These are phyloP conservation scores for Tribonema minus DNA, from an alignment of 108 stramenopile genomes.

Conservation along the genomic window DNA sequence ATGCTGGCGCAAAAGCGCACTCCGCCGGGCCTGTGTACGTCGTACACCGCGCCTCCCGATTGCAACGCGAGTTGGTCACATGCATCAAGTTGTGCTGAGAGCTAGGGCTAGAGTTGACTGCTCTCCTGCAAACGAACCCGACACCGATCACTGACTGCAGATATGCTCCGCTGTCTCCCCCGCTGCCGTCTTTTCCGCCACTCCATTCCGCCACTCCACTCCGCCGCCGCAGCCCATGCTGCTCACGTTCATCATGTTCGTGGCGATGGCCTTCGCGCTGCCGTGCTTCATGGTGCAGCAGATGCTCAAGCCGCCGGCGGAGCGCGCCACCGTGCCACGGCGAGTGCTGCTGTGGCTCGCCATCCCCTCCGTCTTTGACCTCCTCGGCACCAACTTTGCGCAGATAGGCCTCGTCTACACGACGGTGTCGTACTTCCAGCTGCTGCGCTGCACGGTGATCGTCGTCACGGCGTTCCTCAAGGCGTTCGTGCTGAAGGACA, in stretches of 20 bases:
- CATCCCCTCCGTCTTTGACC: conserved; percentile 22
- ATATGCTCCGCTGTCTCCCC: no score
- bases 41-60: no score
- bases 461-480: conserved; percentile 54
- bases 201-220: no score
- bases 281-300: conserved; percentile 34
- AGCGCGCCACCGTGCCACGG: conserved; percentile 13
- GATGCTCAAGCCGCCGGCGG: conserved; percentile 9
- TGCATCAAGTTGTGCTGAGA: no score
- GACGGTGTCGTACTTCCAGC: conserved; percentile 53
- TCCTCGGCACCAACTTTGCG: conserved; percentile 17
- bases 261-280: conserved; percentile 20
- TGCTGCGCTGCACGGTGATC: conserved; percentile 55
- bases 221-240: conserved; percentile 36
- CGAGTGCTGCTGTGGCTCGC: conserved; percentile 22
- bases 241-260: conserved; percentile 37
- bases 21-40: no score
- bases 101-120: no score
- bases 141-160: no score
- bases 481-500: conserved; percentile 41
- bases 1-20: no score
- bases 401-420: conserved; percentile 52
- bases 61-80: no score
- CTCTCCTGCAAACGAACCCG: no score
- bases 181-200: no score